A percentile compares a stretch with the other conserved stretches of the same genome.
These are phyloP conservation scores for Camelina sativa DNA, from an alignment of 345 rosid genomes.

Conservation along the genomic window DNA sequence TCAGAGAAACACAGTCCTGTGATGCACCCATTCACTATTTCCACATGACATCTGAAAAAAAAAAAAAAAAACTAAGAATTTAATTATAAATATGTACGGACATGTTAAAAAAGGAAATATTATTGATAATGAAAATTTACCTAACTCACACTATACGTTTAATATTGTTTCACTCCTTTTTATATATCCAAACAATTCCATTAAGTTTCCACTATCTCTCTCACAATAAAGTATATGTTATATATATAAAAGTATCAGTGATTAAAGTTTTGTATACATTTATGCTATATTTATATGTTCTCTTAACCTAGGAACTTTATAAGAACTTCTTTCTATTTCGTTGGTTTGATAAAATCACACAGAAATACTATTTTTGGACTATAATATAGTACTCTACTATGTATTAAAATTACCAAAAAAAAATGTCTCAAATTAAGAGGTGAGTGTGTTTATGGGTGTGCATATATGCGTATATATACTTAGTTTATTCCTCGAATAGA, in stretches of 20 bases:
- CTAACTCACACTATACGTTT: conserved; percentile 41
- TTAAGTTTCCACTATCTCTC: conserved; percentile 41
- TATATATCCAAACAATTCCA: conserved; percentile 35
- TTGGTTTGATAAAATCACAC: conserved; percentile 26
- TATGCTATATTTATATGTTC: conserved; percentile 24
- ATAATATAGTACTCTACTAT: conserved; percentile 25
- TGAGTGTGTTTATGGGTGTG: conserved; percentile 29
- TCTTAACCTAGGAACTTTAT: conserved; percentile 46
- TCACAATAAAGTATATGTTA: conserved; percentile 1
- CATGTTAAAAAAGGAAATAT: conserved; percentile 39
- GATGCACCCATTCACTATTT: conserved; percentile 31
- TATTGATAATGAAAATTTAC: conserved; percentile 40
- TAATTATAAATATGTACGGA: conserved; percentile 34
- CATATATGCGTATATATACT: conserved; percentile 29
- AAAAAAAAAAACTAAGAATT: background rate
- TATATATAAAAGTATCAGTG: background rate
- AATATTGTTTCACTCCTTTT: conserved; percentile 36
- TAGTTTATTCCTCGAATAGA: conserved; percentile 49
- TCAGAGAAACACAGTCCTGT: conserved; percentile 39
- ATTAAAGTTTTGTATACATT: conserved; percentile 14
- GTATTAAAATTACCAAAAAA: conserved; percentile 31
- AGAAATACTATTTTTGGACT: conserved; percentile 28
- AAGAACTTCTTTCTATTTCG: conserved; percentile 33
- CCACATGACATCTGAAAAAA: conserved; percentile 33
- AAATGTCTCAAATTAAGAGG: conserved; percentile 43